A percentile compares a stretch with the other conserved stretches of the same genome.
phyloP scores from a whole-genome alignment of 1,139 yeast species.

The Debaryomyces nepalensis region DNA sequence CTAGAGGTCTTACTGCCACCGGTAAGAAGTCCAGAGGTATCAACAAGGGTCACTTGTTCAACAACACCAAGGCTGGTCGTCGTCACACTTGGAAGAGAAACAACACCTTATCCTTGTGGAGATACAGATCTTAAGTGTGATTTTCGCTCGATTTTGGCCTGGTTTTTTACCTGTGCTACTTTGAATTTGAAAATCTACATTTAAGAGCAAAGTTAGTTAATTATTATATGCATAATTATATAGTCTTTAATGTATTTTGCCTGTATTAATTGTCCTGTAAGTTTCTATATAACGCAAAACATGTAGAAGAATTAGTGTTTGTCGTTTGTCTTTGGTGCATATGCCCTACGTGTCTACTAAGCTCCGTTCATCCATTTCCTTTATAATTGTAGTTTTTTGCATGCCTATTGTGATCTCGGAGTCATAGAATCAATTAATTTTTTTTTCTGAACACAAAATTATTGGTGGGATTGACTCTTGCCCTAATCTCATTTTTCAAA shows the following conservation, averaged over 20 bases:
- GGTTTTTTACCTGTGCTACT: background rate
- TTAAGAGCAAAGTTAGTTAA: constrained; percentile 7
- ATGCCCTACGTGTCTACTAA: no score
- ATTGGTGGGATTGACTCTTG: constrained; percentile 7
- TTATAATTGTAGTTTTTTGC: background rate
- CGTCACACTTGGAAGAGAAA: constrained; percentile 99
- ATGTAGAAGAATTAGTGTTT: no score
- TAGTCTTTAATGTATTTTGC: constrained; percentile 10
- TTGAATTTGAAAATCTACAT: background rate
- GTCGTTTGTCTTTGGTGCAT: no score
- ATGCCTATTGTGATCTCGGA: constrained; percentile 2
- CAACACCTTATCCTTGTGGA: constrained; percentile 98
- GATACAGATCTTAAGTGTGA: constrained; percentile 87
- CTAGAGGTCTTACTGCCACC: constrained; percentile 97
- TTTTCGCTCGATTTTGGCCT: background rate
- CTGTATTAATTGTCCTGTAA: constrained; percentile 7
- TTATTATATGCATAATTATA: constrained; percentile 5
- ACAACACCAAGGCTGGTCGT: constrained; percentile 98
- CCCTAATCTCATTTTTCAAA: constrained; percentile 10
- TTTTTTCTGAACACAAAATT: constrained; percentile 10
- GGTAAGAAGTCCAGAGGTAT: constrained; percentile 99
- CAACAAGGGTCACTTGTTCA: constrained; percentile 99
- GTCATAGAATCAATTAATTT: constrained; percentile 6
- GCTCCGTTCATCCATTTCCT: constrained; percentile 8
- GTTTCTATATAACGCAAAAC: background rate